These are phyloP conservation scores for Yueomyces sinensis DNA, from an alignment of 805 yeast species.

Conservation along the genomic window DNA sequence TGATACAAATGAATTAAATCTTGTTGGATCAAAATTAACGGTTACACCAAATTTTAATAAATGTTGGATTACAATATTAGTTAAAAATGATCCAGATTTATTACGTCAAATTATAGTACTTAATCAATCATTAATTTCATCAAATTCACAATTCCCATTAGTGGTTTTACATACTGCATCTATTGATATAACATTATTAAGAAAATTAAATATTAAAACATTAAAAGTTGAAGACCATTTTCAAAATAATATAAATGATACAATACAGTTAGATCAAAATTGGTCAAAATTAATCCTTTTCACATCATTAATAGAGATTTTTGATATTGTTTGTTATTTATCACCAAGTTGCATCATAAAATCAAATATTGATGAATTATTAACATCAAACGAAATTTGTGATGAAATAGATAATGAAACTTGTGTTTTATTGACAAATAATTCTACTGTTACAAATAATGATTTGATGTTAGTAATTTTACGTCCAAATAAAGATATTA, in stretches of 20 bases:
- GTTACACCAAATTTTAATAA: constrained; percentile 1
- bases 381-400: constrained; percentile 13
- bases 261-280: background rate
- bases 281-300: constrained; percentile 10
- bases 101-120: constrained; percentile 15
- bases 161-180: constrained; percentile 11
- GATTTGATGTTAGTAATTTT: constrained; percentile 11
- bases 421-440: constrained; percentile 21
- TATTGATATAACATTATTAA: constrained; percentile 7
- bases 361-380: constrained; percentile 20
- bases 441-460: constrained; percentile 1
- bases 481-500: constrained; percentile 19
- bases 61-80: constrained; percentile 22
- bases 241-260: background rate
- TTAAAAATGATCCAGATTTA: constrained; percentile 9
- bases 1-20: too few relatives aligned
- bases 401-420: constrained; percentile 25
- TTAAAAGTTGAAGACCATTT: constrained; percentile 2
- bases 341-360: constrained; percentile 19
- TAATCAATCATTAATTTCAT: constrained; percentile 11
- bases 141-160: constrained; percentile 13
- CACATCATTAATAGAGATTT: constrained; percentile 9
- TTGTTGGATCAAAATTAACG: background rate
- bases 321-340: constrained; percentile 20
- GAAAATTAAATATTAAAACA: constrained; percentile 6